Evolutionary conservation across 495 filamentous ascomycete species (phyloP).

Genomic region (Beverwykella pulmonaria): DNA sequence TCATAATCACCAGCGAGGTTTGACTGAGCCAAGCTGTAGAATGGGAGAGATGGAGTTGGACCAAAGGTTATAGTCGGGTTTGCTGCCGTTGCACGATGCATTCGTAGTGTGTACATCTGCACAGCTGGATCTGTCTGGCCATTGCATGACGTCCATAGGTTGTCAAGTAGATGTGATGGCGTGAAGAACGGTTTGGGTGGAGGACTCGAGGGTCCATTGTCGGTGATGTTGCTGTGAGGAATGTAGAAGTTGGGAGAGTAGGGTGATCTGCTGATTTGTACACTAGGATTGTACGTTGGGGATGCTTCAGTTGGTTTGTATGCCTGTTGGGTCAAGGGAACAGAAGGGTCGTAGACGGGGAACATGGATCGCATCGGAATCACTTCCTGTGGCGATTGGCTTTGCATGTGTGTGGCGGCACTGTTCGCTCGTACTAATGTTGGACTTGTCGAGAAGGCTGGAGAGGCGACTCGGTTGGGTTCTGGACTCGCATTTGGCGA

Average conservation of each 20-base stretch:
- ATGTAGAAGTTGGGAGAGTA: slow-evolving; percentile 54
- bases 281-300: slow-evolving; percentile 57
- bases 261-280: slow-evolving; percentile 58
- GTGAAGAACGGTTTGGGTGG: slow-evolving; percentile 38
- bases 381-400: slow-evolving; percentile 37
- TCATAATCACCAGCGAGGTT: slow-evolving; percentile 26
- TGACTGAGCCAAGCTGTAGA: slow-evolving; percentile 42
- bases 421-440: slow-evolving; percentile 41
- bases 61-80: slow-evolving; percentile 38
- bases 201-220: slow-evolving; percentile 17
- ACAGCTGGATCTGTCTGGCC: slow-evolving; percentile 52
- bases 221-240: slow-evolving; percentile 29
- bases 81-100: slow-evolving; percentile 40
- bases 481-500: slow-evolving; percentile 25
- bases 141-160: slow-evolving; percentile 60
- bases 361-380: slow-evolving; percentile 72
- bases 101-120: slow-evolving; percentile 51
- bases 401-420: slow-evolving; percentile 34
- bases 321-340: slow-evolving; percentile 67
- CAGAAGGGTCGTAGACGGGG: slow-evolving; percentile 74
- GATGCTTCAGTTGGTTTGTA: slow-evolving; percentile 65
- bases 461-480: slow-evolving; percentile 28
- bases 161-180: slow-evolving; percentile 51
- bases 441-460: slow-evolving; percentile 33
- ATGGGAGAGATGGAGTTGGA: slow-evolving; percentile 35